These are phyloP conservation scores for Diatrype stigma DNA, from an alignment of 2,329 filamentous ascomycete genomes.

Conservation along the genomic window DNA sequence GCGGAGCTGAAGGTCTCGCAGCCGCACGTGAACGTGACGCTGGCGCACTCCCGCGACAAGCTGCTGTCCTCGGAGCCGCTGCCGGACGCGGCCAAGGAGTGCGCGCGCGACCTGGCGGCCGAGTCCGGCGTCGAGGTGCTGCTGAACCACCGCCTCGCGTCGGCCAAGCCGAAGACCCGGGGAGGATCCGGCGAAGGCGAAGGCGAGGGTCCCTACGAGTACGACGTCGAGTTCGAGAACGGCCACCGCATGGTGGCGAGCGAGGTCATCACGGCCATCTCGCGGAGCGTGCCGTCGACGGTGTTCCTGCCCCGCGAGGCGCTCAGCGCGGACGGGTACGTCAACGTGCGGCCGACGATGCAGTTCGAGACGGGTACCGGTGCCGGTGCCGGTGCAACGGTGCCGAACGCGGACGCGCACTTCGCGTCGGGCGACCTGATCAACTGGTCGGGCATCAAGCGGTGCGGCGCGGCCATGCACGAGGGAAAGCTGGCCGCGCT, in stretches of 20 bases:
- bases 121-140: constrained; percentile 63
- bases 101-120: constrained; percentile 51
- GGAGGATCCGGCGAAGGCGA: constrained; percentile 39
- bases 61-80: constrained; percentile 71
- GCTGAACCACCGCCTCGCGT: constrained; percentile 54
- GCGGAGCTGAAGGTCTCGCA: constrained; percentile 68
- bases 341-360: constrained; percentile 57
- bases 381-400: constrained; percentile 41
- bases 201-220: constrained; percentile 33
- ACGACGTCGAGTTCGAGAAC: constrained; percentile 55
- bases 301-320: constrained; percentile 55
- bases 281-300: constrained; percentile 58
- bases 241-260: constrained; percentile 57
- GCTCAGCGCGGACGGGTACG: constrained; percentile 61
- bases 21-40: constrained; percentile 62
- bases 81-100: constrained; percentile 64
- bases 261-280: constrained; percentile 66
- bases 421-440: constrained; percentile 68
- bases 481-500: constrained; percentile 62
- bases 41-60: constrained; percentile 68
- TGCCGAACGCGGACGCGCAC: constrained; percentile 57
- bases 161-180: constrained; percentile 41
- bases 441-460: constrained; percentile 74
- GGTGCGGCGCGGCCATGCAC: constrained; percentile 71
- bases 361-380: constrained; percentile 39